Conservation (phyloP, 495 filamentous ascomycete genomes). For the Xanthoparmelia taractica region DNA sequence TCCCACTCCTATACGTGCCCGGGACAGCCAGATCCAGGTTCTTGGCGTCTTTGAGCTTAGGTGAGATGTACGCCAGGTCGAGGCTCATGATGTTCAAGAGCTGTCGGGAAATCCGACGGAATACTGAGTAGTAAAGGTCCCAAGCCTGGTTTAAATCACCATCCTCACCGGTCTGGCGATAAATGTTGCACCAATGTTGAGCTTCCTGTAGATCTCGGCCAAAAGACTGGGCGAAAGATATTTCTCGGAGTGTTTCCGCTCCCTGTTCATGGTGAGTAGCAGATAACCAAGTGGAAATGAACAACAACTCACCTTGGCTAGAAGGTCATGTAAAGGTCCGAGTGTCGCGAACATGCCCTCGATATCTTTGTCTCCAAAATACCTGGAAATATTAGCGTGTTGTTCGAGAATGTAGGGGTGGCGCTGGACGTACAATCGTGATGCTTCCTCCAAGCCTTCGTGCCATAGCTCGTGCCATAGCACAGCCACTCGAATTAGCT, state of each 20-base stretch:
- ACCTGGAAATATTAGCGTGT: slow-evolving; percentile 28
- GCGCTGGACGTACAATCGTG: slow-evolving; percentile 51
- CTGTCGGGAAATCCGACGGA: slow-evolving; percentile 91
- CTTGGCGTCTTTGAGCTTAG: slow-evolving; percentile 71
- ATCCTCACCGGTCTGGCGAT: slow-evolving; percentile 73
- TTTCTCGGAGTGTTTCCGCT: slow-evolving; percentile 85
- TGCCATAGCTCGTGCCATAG: slow-evolving; percentile 99
- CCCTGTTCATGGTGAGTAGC: slow-evolving; percentile 41
- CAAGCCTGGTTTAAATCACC: slow-evolving; percentile 95
- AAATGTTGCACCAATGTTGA: slow-evolving; percentile 90
- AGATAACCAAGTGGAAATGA: background rate
- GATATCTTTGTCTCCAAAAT: slow-evolving; percentile 92
- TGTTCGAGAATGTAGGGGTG: background rate
- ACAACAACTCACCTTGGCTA: slow-evolving; percentile 49
- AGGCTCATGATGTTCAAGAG: slow-evolving; percentile 82
- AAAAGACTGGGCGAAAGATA: slow-evolving; percentile 96
- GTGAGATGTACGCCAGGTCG: slow-evolving; percentile 95
- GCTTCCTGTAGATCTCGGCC: slow-evolving; percentile 91
- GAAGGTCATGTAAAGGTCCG: slow-evolving; percentile 80
- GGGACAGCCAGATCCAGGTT: slow-evolving; percentile 88
- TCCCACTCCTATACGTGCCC: slow-evolving; percentile 85
- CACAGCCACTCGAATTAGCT: slow-evolving; percentile 92
- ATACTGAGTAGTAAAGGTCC: slow-evolving; percentile 97
- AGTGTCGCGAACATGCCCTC: slow-evolving; percentile 94
- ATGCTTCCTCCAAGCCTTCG: slow-evolving; percentile 96